Conservation (phyloP, 768 basidiomycete genomes). For the Rhizopogon salebrosus region DNA sequence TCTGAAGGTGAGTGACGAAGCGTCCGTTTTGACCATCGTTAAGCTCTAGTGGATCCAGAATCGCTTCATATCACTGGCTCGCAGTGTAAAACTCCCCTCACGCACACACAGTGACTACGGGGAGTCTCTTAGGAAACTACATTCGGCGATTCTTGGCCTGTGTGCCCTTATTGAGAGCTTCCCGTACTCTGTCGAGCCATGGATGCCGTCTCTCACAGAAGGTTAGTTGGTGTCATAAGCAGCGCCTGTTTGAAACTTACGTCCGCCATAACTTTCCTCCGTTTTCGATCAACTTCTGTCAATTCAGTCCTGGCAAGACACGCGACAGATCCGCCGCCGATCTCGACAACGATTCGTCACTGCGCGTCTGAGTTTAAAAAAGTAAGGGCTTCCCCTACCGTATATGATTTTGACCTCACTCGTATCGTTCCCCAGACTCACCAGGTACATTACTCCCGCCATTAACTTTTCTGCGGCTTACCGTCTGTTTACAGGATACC, state of each 20-base stretch:
- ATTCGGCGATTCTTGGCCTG: constrained; percentile 91
- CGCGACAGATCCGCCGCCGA: constrained; percentile 82
- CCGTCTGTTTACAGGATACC: constrained; percentile 55
- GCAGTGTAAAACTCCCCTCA: constrained; percentile 57
- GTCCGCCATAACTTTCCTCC: neutral
- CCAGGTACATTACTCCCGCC: constrained; percentile 36
- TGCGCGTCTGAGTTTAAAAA: constrained; percentile 85
- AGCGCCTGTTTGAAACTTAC: neutral
- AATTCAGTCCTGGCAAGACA: constrained; percentile 64
- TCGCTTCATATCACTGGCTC: constrained; percentile 68
- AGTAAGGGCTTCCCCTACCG: constrained; percentile 35
- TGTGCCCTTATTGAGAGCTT: constrained; percentile 91
- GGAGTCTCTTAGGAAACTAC: constrained; percentile 66
- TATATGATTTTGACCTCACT: constrained; percentile 5
- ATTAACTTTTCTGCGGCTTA: constrained; percentile 8
- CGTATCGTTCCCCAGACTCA: constrained; percentile 41
- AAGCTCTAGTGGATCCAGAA: constrained; percentile 41
- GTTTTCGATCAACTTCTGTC: constrained; percentile 3
- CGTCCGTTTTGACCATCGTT: neutral
- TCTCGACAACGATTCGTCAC: constrained; percentile 84
- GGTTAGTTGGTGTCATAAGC: constrained; percentile 33
- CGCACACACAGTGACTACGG: constrained; percentile 69
- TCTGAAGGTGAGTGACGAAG: constrained; percentile 54
- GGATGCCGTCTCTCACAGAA: constrained; percentile 83
- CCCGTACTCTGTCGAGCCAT: constrained; percentile 92